These are phyloP conservation scores for Aschersonia sp. DNA, from an alignment of 2,329 filamentous ascomycete genomes.

Conservation along the genomic window DNA sequence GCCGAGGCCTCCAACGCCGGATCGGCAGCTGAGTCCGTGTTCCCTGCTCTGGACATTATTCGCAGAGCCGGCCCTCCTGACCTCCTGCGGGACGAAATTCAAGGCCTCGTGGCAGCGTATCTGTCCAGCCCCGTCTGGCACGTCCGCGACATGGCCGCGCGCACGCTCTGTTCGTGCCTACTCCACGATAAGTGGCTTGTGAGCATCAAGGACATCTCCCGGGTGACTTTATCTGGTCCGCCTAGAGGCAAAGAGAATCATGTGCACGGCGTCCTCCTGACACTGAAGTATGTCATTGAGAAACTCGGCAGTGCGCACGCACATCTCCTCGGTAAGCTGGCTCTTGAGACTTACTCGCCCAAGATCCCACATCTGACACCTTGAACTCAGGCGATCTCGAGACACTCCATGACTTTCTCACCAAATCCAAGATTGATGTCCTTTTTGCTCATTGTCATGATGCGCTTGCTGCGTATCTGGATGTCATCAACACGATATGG, in stretches of 20 bases:
- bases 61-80: constrained; percentile 55
- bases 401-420: constrained; percentile 15
- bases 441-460: constrained; percentile 20
- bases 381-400: constrained; percentile 14
- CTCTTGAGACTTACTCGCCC: not conserved
- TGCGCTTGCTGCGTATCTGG: constrained; percentile 28
- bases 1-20: constrained; percentile 18
- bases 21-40: constrained; percentile 49
- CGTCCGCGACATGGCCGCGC: constrained; percentile 65
- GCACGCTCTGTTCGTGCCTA: constrained; percentile 52
- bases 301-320: constrained; percentile 34
- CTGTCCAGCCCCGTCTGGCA: constrained; percentile 63
- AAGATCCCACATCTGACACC: not conserved
- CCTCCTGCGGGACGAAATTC: constrained; percentile 37
- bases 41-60: constrained; percentile 71
- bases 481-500: constrained; percentile 28
- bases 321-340: constrained; percentile 24
- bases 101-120: constrained; percentile 43
- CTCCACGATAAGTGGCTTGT: constrained; percentile 34
- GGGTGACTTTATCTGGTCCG: constrained; percentile 10
- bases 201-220: constrained; percentile 22
- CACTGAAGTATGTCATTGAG: constrained; percentile 41
- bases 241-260: constrained; percentile 29
- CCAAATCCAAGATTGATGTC: constrained; percentile 10
- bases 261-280: constrained; percentile 43